Percentiles rank a stretch among this genome's conserved stretches.
Conservation (phyloP, 768 basidiomycete species). For the Trametes gibbosa region DNA sequence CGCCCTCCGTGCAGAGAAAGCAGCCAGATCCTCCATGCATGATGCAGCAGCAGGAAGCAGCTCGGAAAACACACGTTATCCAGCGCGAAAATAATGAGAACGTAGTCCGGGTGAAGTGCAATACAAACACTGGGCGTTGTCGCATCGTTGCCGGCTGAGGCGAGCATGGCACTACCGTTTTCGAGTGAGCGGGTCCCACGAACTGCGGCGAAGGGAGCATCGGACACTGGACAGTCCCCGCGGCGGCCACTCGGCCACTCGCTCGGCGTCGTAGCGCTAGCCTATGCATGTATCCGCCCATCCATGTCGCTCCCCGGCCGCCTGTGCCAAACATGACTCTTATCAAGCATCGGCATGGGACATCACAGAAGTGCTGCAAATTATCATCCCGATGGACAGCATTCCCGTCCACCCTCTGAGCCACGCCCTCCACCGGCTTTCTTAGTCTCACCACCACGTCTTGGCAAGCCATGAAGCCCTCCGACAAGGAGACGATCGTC, state of each 20-base stretch:
- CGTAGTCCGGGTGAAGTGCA: too few species aligned
- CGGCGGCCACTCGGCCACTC: too few species aligned
- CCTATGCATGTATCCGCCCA: too few species aligned
- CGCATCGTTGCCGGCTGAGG: too few species aligned
- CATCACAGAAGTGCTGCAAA: not conserved
- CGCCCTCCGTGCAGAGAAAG: not conserved
- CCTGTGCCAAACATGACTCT: not conserved
- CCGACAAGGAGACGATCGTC: constrained; percentile 15
- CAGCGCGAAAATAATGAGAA: not conserved
- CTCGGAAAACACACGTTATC: not conserved
- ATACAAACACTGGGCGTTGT: too few species aligned
- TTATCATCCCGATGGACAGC: too few species aligned
- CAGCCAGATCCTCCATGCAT: not conserved
- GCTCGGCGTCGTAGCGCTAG: too few species aligned
- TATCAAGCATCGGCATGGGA: not conserved
- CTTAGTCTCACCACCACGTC: not conserved
- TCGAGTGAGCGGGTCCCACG: too few species aligned
- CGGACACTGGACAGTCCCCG: not conserved
- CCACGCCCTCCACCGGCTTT: not conserved
- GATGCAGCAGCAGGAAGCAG: not conserved
- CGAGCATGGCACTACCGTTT: too few species aligned
- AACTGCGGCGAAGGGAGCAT: too few species aligned
- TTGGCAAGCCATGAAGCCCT: not conserved
- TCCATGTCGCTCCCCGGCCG: not conserved
- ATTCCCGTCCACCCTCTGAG: not conserved